Conservation (phyloP, 345 rosid species). For the Lumnitzera racemosa region DNA sequence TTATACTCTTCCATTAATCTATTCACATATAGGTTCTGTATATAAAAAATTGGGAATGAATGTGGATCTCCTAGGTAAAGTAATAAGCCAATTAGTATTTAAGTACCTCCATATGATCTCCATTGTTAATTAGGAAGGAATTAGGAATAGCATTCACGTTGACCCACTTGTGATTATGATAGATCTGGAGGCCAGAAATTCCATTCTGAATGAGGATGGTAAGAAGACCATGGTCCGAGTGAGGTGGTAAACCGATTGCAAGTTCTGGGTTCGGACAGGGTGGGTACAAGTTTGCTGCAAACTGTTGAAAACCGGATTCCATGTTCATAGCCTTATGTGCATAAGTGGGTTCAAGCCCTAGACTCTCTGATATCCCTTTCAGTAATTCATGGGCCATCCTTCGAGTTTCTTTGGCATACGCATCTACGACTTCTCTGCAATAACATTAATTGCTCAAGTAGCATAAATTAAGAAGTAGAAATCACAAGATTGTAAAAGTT, state of each 20-base stretch:
- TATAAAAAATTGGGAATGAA: no score
- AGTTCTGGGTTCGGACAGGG: constrained; percentile 43
- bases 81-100: no score
- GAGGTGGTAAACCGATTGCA: constrained; percentile 44
- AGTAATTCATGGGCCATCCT: constrained; percentile 23
- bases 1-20: no score
- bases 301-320: constrained; percentile 19
- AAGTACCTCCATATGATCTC: not conserved
- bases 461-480: no score
- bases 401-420: constrained; percentile 20
- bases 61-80: no score
- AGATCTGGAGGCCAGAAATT: constrained; percentile 31
- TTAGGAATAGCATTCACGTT: constrained; percentile 8
- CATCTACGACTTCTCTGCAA: constrained; percentile 19
- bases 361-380: constrained; percentile 34
- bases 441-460: not conserved
- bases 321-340: constrained; percentile 20
- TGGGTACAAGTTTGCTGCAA: constrained; percentile 30
- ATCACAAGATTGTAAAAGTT: no score
- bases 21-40: no score
- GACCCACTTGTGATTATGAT: constrained; percentile 34
- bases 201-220: constrained; percentile 33
- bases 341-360: constrained; percentile 26
- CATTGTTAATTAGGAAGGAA: not conserved
- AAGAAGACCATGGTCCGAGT: constrained; percentile 44